Evolutionary conservation across 2,329 filamentous ascomycete genomes (phyloP), one percentile per base, ranked within the genome.

Genomic region (Zymoseptoria pseudotritici): DNA sequence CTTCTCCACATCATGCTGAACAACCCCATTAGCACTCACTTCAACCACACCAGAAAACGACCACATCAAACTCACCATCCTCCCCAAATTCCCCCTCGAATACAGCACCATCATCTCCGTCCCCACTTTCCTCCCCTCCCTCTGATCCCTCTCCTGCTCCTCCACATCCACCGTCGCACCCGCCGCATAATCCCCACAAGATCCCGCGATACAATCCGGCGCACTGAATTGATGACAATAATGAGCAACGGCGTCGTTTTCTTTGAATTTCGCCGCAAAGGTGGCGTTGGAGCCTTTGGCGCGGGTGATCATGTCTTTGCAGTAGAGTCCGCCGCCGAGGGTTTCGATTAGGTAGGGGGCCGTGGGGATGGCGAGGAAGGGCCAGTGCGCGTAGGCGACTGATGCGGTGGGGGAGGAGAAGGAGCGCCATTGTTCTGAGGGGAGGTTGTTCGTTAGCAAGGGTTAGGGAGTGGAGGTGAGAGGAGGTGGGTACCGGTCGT

Each of bases 311-410:
- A 69, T 68, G 5, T 67, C 66, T 20, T 68, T 68, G 20, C 69
- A 70, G 69, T 74, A 82, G 7, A 70, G 67, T 8, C 67, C 76
- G 1, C 74, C 76, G 11, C 79, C 79, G 56, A 75, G 74, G 3
- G 73, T 72, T 54, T 69, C 65, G 55, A 82, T 76, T 67, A 81
- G 73, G 10, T 72, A 65, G 17, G 76, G 74, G 1, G 79, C 78
- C 0, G 77, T 58, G 5, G 77, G 72, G 36, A 79, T 78, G 10
- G 80, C 79, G 7, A 83, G 73, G 49, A 83, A 74, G 2, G 80
- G 74, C 80, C 80, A 82, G 70, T 82, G 80, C 67, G 77, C 81
- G 65, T 77, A 78, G 1, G 70, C 71, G 4, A 67, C 66, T n/a
- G 71, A 68, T 19, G 74, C 72, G 1, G 64, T 63, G 8, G 78